These are phyloP conservation scores for Aspergillus homomorphus DNA, from an alignment of 495 filamentous ascomycete species.

Conservation along the genomic window DNA sequence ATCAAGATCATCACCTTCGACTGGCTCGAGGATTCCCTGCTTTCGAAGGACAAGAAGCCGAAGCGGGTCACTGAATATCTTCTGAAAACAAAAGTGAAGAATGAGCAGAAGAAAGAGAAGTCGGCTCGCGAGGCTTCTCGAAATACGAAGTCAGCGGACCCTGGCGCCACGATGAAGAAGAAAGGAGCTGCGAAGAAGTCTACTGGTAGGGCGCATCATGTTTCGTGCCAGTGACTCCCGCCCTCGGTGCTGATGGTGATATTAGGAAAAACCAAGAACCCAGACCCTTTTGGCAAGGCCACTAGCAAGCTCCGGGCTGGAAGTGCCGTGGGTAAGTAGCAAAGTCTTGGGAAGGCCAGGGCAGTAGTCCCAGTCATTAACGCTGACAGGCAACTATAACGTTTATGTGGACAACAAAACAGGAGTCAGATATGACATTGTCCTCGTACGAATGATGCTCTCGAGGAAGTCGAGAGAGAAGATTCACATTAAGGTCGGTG, in stretches of 20 bases:
- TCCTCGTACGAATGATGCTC: conserved; percentile 18
- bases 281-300: conserved; percentile 8
- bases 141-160: neutral
- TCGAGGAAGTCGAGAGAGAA: conserved; percentile 22
- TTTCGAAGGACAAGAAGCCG: conserved; percentile 24
- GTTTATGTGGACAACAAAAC: conserved; percentile 21
- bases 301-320: conserved; percentile 5
- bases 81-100: conserved; percentile 35
- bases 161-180: neutral
- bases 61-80: conserved; percentile 47
- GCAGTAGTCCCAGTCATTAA: too few species aligned
- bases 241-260: conserved; percentile 3
- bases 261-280: conserved; percentile 1
- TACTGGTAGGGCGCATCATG: conserved; percentile 15
- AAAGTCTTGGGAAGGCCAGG: neutral
- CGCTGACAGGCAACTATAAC: conserved; percentile 24
- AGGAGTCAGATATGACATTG: conserved; percentile 16
- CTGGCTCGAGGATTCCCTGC: conserved; percentile 58
- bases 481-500: conserved; percentile 30
- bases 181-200: conserved; percentile 17
- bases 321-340: neutral
- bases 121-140: neutral
- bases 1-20: conserved; percentile 58
- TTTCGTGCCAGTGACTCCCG: neutral
- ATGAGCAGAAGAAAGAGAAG: conserved; percentile 16